A percentile compares a stretch with the other conserved stretches of the same genome.
phyloP scores from a whole-genome alignment of 345 rosid genomes.

The Chamaenerion angustifolium region DNA sequence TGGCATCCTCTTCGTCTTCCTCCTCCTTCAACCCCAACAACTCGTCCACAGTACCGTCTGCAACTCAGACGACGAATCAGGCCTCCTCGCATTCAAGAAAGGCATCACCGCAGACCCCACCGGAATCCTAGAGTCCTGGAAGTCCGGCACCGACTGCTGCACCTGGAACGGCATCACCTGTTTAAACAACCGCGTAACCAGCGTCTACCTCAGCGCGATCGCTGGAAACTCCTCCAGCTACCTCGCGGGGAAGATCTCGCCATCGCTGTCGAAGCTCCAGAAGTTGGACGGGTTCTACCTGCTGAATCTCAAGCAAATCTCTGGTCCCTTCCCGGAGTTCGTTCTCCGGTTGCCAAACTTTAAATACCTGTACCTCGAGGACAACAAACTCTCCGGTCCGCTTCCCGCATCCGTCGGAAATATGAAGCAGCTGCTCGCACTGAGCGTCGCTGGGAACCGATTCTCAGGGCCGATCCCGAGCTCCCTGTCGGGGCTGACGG shows the following conservation, averaged over 20 bases:
- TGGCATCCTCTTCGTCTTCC: slow-evolving; percentile 10
- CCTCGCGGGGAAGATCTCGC: slow-evolving; percentile 54
- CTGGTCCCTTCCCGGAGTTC: slow-evolving; percentile 51
- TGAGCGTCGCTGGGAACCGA: slow-evolving; percentile 41
- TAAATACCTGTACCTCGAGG: slow-evolving; percentile 37
- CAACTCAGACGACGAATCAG: slow-evolving; percentile 47
- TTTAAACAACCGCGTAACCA: slow-evolving; percentile 30
- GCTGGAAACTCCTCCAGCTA: slow-evolving; percentile 22
- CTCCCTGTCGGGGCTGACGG: slow-evolving; percentile 33
- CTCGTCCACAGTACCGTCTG: slow-evolving; percentile 34
- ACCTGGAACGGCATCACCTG: slow-evolving; percentile 44
- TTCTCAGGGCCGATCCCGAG: slow-evolving; percentile 51
- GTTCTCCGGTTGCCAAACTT: slow-evolving; percentile 40
- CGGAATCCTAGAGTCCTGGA: slow-evolving; percentile 52
- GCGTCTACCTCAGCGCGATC: slow-evolving; percentile 20
- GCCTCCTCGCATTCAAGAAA: slow-evolving; percentile 60
- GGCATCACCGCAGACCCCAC: slow-evolving; percentile 58
- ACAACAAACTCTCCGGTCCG: slow-evolving; percentile 54
- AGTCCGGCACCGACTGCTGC: slow-evolving; percentile 62
- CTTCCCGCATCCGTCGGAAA: slow-evolving; percentile 32
- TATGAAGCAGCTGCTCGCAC: slow-evolving; percentile 22
- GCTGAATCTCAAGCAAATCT: slow-evolving; percentile 27
- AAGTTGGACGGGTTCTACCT: slow-evolving; percentile 41
- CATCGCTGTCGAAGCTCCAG: slow-evolving; percentile 30
- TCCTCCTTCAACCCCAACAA: slow-evolving; percentile 6